Conservation (phyloP, 2,329 filamentous ascomycete genomes). For the Blumeria hordei region DNA sequence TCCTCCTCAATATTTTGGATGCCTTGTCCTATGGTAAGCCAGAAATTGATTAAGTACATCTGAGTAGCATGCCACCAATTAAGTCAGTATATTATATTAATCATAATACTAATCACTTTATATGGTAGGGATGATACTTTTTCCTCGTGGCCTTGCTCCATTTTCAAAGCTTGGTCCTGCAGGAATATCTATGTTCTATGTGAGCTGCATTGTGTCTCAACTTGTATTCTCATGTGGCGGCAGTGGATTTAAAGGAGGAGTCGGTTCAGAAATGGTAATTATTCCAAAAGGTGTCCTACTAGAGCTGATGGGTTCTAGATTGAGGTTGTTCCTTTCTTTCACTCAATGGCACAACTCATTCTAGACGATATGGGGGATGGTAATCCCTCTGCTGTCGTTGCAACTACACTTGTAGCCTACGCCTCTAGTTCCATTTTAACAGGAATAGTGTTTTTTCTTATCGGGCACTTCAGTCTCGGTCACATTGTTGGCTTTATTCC, state of each 20-base stretch:
- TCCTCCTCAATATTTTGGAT: constrained; percentile 81
- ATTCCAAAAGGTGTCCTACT: constrained; percentile 2
- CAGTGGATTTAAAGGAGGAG: constrained; percentile 70
- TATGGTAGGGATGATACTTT: constrained; percentile 59
- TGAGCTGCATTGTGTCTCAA: constrained; percentile 88
- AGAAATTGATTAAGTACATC: not conserved
- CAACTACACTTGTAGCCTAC: constrained; percentile 83
- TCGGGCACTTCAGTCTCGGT: constrained; percentile 69
- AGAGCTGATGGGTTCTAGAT: constrained; percentile 28
- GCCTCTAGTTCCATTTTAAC: constrained; percentile 78
- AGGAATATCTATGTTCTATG: constrained; percentile 95
- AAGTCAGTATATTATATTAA: not conserved
- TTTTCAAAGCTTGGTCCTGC: constrained; percentile 75
- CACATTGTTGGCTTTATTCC: constrained; percentile 94
- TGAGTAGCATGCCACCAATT: not conserved
- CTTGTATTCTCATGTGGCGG: constrained; percentile 65
- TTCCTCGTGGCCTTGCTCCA: constrained; percentile 66
- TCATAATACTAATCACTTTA: constrained; percentile 1
- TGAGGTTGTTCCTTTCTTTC: constrained; percentile 95
- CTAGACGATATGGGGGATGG: constrained; percentile 54
- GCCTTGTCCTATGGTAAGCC: constrained; percentile 66
- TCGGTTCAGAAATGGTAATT: constrained; percentile 75
- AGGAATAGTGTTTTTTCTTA: constrained; percentile 71
- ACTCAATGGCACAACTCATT: constrained; percentile 90
- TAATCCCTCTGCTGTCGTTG: constrained; percentile 64